These are phyloP conservation scores for Fusarium beomiforme DNA, from an alignment of 2,329 filamentous ascomycete genomes.

Conservation along the genomic window DNA sequence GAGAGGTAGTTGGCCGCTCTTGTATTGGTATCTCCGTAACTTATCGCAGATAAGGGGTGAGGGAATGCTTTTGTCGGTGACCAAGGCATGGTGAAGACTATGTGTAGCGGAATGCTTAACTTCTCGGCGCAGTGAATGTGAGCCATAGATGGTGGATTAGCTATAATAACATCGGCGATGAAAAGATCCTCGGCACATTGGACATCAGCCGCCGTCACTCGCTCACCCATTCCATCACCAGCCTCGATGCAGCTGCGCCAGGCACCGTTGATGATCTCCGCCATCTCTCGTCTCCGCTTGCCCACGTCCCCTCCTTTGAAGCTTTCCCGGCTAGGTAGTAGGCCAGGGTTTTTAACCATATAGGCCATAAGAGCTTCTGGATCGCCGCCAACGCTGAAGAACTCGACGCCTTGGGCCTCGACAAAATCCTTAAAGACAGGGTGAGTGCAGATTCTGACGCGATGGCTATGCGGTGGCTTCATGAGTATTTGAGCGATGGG, in stretches of 20 bases:
- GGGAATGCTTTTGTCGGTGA: slow-evolving; percentile 63
- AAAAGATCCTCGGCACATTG: slow-evolving; percentile 51
- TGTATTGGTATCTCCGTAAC: slow-evolving; percentile 30
- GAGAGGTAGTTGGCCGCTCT: slow-evolving; percentile 37
- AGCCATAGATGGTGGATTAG: slow-evolving; percentile 62
- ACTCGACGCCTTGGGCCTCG: slow-evolving; percentile 61
- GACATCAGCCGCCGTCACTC: slow-evolving; percentile 41
- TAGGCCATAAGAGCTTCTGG: slow-evolving; percentile 59
- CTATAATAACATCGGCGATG: slow-evolving; percentile 63
- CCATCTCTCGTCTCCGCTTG: slow-evolving; percentile 49
- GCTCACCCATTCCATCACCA: slow-evolving; percentile 44
- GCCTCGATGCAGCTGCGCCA: slow-evolving; percentile 52
- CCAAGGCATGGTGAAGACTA: slow-evolving; percentile 75
- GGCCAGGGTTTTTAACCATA: slow-evolving; percentile 53
- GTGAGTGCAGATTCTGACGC: slow-evolving; percentile 67
- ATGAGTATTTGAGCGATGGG: slow-evolving; percentile 60
- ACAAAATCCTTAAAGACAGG: slow-evolving; percentile 64
- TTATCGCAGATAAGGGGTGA: slow-evolving; percentile 51
- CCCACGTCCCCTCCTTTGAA: slow-evolving; percentile 50
- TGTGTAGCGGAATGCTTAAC: slow-evolving; percentile 59
- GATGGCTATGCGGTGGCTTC: slow-evolving; percentile 55
- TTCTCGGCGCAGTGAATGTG: slow-evolving; percentile 63
- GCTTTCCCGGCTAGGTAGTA: slow-evolving; percentile 50
- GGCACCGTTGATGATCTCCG: slow-evolving; percentile 49
- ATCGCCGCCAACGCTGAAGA: slow-evolving; percentile 66